Evolutionary conservation across 345 rosid genomes (phyloP), one percentile per base, ranked within the genome.

Genomic region (Eutrema heterophyllum): DNA sequence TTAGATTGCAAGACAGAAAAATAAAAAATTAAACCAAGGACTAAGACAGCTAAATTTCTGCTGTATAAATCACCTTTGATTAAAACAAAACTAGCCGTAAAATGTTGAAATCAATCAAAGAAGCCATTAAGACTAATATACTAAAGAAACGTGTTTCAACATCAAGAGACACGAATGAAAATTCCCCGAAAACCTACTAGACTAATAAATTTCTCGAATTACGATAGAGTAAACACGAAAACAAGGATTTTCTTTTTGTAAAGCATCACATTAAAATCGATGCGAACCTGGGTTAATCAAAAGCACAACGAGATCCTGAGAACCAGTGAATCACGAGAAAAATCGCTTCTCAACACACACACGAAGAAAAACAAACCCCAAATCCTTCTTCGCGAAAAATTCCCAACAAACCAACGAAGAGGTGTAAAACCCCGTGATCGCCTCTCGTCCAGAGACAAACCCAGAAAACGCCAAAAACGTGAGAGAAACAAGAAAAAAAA

Each of bases 1-100:
- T 78, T 83, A 72, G 60, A 68, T 71, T 79, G 30, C 51, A 83
- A 80, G 86, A 72, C 3, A 71, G 6, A 56, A 39, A 5, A 73
- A 8, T 55, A 48, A 50, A n/a, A 13, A 65, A 60, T 64, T 45
- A 72, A 67, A 60, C 72, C 74, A 26, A 13, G 38, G 66, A 60
- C 46, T 29, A 67, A 79, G 77, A 48, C 65, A 75, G 72, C 75
- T 71, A 15, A n/a, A 57, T 46, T 39, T 9, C 30, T 15, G 51
- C 27, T 58, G 27, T 21, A 21, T 21, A 0, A 27, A 46, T 56
- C 21, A 71, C 44, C 46, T 50, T 32, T 27, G 7, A 51, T 63
- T 38, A 13, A 21, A 63, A 41, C 26, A 63, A 27, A 16, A 30
- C 6, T 38, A 26, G 27, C 29, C 46, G 0, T 32, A 12, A 46